Conservation (phyloP, 768 basidiomycete species). For the Psilocybe cubensis region DNA sequence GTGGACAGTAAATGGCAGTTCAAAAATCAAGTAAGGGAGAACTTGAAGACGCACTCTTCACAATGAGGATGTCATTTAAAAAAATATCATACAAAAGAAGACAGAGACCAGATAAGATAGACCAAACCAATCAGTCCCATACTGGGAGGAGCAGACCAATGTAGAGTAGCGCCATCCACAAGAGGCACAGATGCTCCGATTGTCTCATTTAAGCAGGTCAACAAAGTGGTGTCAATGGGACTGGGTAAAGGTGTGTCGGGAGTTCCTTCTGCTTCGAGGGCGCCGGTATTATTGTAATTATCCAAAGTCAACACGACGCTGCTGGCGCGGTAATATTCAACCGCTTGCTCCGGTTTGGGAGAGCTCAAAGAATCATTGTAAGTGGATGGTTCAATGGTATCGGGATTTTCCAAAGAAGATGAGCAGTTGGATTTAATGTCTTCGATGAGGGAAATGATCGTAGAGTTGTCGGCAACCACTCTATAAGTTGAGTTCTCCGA, state of each 20-base stretch:
- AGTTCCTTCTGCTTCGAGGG: constrained; percentile 37
- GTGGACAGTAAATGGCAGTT: too few relatives aligned
- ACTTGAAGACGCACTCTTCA: too few relatives aligned
- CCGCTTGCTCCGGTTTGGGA: constrained; percentile 53
- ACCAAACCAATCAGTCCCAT: constrained; percentile 22
- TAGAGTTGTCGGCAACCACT: constrained; percentile 51
- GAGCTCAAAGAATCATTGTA: constrained; percentile 35
- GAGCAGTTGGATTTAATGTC: constrained; percentile 47
- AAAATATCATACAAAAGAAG: constrained; percentile 17
- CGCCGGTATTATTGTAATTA: constrained; percentile 68
- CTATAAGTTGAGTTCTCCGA: constrained; percentile 44
- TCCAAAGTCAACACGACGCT: constrained; percentile 64
- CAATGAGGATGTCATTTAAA: too few relatives aligned
- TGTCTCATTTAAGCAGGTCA: constrained; percentile 65
- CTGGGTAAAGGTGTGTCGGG: constrained; percentile 55
- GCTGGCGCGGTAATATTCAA: constrained; percentile 75
- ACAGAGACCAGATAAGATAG: constrained; percentile 25
- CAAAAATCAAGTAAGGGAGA: too few relatives aligned
- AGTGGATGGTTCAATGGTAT: constrained; percentile 23
- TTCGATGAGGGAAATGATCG: constrained; percentile 43
- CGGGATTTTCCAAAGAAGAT: constrained; percentile 22
- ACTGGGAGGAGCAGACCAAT: constrained; percentile 18
- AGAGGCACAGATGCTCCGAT: constrained; percentile 64
- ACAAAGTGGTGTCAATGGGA: constrained; percentile 48
- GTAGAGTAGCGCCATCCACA: constrained; percentile 37